Evolutionary conservation across 306 rosid genomes (phyloP).

Genomic region (Cucurbita maxima): DNA sequence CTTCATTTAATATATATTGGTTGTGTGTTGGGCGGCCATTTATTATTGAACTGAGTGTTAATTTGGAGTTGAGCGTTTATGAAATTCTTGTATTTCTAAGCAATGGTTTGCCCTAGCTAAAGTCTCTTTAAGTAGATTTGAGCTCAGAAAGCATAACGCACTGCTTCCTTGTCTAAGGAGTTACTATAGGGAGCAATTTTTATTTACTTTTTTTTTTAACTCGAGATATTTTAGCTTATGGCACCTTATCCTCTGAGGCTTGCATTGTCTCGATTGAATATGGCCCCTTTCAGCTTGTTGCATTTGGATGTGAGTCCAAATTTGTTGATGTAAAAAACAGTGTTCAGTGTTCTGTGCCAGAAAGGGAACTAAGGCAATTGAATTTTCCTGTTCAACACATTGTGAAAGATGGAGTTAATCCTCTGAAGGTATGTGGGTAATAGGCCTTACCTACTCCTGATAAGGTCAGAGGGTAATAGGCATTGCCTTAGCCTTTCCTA

Average conservation of each 20-base stretch:
- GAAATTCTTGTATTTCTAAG: not conserved
- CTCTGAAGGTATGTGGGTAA: too few species aligned
- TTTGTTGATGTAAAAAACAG: too few species aligned
- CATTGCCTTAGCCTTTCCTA: too few species aligned
- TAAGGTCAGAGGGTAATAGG: too few species aligned
- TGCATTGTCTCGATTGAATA: not conserved
- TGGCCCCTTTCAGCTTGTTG: not conserved
- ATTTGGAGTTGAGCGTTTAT: not conserved
- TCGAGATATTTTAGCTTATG: not conserved
- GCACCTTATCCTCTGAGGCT: not conserved
- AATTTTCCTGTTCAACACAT: too few species aligned
- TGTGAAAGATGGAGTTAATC: too few species aligned
- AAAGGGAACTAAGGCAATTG: too few species aligned
- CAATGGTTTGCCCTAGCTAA: not conserved
- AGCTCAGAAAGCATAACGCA: not conserved
- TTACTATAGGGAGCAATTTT: not conserved
- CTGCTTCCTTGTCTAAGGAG: not conserved
- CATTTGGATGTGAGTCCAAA: not conserved
- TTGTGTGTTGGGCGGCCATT: not conserved
- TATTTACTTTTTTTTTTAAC: not conserved
- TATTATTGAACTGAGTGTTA: not conserved
- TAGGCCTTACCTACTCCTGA: too few species aligned
- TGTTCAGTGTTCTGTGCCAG: too few species aligned
- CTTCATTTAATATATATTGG: not conserved
- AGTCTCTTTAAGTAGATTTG: not conserved